These are phyloP conservation scores for Sporothrix inflata DNA, from an alignment of 2,329 filamentous ascomycete species.

Conservation along the genomic window DNA sequence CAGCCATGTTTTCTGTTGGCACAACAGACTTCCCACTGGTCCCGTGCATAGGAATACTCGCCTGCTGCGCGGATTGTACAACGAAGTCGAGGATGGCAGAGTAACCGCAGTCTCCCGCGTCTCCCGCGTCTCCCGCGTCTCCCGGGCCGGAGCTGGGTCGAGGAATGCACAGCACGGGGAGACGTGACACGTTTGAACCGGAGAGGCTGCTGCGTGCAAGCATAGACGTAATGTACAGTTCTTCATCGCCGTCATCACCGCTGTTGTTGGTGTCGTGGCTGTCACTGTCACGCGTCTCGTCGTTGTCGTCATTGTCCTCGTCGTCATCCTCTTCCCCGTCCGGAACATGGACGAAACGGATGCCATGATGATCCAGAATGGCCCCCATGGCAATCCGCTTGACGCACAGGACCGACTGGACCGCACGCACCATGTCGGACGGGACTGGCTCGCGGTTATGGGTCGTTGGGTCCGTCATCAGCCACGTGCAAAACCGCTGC, in stretches of 20 bases:
- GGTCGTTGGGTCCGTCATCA: constrained; percentile 39
- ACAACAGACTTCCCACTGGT: too few species aligned
- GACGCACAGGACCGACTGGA: constrained; percentile 2
- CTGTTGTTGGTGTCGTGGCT: too few species aligned
- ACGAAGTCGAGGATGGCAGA: not conserved
- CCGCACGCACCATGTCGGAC: not conserved
- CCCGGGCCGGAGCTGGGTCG: too few species aligned
- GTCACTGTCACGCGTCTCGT: too few species aligned
- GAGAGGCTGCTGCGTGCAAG: not conserved
- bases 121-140: too few species aligned
- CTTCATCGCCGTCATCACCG: too few species aligned
- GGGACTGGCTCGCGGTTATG: too few species aligned
- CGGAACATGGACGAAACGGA: not conserved
- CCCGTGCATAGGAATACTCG: not conserved
- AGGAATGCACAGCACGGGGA: too few species aligned
- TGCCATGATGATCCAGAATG: constrained; percentile 1
- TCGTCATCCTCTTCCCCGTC: not conserved
- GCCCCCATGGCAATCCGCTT: not conserved
- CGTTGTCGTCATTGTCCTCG: not conserved
- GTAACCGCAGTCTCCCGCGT: constrained; percentile 17
- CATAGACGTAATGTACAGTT: not conserved
- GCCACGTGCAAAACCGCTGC: constrained; percentile 40
- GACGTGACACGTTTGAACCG: not conserved
- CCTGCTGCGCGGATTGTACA: not conserved
- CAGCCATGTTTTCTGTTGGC: not conserved